Evolutionary conservation across 208 protist genomes (phyloP).

Genomic region (Blastocrithidia nonstop): DNA sequence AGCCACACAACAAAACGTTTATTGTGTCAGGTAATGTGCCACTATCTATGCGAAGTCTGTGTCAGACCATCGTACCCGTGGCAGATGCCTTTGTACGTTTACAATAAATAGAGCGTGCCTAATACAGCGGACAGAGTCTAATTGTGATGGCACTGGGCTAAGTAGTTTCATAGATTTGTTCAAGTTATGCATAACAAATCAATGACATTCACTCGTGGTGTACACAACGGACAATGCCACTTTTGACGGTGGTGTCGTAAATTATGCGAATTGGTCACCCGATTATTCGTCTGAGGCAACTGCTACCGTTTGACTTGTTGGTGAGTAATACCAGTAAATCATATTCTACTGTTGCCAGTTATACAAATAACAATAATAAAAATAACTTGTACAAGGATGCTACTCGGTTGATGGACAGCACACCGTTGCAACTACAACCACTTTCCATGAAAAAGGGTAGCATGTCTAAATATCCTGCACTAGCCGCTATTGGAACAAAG

Average conservation of each 20-base stretch:
- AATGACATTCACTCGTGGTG: conserved; percentile 51
- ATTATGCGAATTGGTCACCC: conserved; percentile 67
- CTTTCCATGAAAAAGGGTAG: no score
- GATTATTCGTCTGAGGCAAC: conserved; percentile 62
- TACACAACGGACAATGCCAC: conserved; percentile 35
- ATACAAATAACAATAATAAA: background rate
- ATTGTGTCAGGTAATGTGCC: conserved; percentile 34
- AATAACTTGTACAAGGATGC: no score
- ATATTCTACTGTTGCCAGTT: background rate
- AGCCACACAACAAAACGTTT: conserved; percentile 13
- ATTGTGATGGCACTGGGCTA: conserved; percentile 78
- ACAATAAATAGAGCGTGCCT: conserved; percentile 35
- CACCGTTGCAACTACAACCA: no score
- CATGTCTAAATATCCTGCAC: no score
- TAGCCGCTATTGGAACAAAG: no score
- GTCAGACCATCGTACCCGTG: conserved; percentile 49
- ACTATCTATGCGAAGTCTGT: conserved; percentile 42
- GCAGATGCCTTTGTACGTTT: conserved; percentile 68
- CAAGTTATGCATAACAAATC: conserved; percentile 66
- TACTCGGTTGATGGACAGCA: no score
- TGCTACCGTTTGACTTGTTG: conserved; percentile 62
- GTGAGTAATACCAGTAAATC: background rate
- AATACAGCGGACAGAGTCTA: conserved; percentile 53
- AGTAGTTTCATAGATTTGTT: conserved; percentile 62
- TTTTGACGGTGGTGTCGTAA: conserved; percentile 75